Conservation (phyloP, 768 basidiomycete genomes). For the Naganishia antarctica region DNA sequence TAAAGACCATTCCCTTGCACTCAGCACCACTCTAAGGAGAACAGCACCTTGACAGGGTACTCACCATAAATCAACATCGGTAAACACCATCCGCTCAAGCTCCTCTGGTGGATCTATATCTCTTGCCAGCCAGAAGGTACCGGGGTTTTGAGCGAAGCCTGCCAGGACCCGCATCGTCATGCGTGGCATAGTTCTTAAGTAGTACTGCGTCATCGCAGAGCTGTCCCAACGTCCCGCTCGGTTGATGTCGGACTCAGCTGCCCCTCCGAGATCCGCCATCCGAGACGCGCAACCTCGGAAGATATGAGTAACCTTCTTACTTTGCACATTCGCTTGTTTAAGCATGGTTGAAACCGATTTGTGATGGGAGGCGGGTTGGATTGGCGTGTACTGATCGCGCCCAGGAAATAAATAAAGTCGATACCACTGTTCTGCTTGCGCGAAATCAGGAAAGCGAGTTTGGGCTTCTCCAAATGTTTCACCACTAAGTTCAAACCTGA, state of each 20-base stretch:
- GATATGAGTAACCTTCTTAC: background rate
- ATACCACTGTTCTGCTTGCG: constrained; percentile 2
- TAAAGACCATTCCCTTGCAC: background rate
- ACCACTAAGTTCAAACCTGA: background rate
- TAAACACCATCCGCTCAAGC: background rate
- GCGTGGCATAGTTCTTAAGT: background rate
- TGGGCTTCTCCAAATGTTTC: constrained; percentile 3
- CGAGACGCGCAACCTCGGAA: background rate
- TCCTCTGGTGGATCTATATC: background rate
- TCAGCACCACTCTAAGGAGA: background rate
- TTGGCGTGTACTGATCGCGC: background rate
- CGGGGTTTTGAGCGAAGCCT: background rate
- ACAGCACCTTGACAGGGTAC: background rate
- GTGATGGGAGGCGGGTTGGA: background rate
- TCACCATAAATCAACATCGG: background rate
- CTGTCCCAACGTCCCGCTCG: background rate
- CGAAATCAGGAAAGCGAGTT: background rate
- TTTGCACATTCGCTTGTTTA: background rate
- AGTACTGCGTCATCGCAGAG: background rate
- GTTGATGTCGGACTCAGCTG: background rate
- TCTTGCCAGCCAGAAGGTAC: background rate
- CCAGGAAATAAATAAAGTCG: background rate
- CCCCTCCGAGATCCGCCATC: background rate
- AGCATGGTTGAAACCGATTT: background rate
- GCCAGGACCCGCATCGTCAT: background rate